A percentile compares a stretch with the other conserved stretches of the same genome.
Evolutionary conservation across 352 stramenopile species (phyloP).

Genomic region (Pythium utonaiense): DNA sequence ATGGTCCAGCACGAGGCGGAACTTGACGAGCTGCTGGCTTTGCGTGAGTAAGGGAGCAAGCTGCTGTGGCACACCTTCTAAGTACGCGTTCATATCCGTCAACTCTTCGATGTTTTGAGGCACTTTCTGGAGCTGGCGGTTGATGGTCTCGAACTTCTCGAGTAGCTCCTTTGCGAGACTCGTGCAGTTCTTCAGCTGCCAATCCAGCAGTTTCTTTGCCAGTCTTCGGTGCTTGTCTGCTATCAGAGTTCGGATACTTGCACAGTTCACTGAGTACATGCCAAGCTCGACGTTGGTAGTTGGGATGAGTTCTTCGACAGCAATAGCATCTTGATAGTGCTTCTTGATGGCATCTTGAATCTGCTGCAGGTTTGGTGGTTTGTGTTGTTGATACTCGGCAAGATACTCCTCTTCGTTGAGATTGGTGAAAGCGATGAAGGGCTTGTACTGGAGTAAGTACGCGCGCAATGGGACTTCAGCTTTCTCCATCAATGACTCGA

Average conservation of each 20-base stretch:
- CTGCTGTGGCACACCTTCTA: slow-evolving; percentile 66
- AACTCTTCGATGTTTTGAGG: slow-evolving; percentile 92
- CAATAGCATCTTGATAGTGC: slow-evolving; percentile 56
- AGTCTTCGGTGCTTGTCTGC: slow-evolving; percentile 78
- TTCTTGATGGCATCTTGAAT: slow-evolving; percentile 80
- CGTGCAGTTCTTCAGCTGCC: slow-evolving; percentile 75
- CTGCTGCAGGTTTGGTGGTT: slow-evolving; percentile 60
- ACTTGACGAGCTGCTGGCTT: slow-evolving; percentile 79
- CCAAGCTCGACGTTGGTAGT: slow-evolving; percentile 66
- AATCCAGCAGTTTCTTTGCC: slow-evolving; percentile 66
- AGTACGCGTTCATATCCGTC: slow-evolving; percentile 83
- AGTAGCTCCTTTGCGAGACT: slow-evolving; percentile 67
- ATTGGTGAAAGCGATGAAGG: slow-evolving; percentile 87
- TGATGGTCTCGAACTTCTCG: slow-evolving; percentile 82
- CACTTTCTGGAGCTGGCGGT: slow-evolving; percentile 80
- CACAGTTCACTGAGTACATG: slow-evolving; percentile 82
- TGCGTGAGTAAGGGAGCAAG: slow-evolving; percentile 63
- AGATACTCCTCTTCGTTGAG: slow-evolving; percentile 88
- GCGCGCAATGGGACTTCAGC: slow-evolving; percentile 48
- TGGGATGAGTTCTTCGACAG: slow-evolving; percentile 57
- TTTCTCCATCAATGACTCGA: slow-evolving; percentile 58
- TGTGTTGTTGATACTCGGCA: slow-evolving; percentile 64
- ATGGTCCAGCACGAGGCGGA: slow-evolving; percentile 67
- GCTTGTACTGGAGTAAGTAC: slow-evolving; percentile 84
- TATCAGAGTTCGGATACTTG: slow-evolving; percentile 57